Base-by-base conservation (phyloP, 2,329 filamentous ascomycete genomes). In the Plectosphaerella cucumerina region DNA sequence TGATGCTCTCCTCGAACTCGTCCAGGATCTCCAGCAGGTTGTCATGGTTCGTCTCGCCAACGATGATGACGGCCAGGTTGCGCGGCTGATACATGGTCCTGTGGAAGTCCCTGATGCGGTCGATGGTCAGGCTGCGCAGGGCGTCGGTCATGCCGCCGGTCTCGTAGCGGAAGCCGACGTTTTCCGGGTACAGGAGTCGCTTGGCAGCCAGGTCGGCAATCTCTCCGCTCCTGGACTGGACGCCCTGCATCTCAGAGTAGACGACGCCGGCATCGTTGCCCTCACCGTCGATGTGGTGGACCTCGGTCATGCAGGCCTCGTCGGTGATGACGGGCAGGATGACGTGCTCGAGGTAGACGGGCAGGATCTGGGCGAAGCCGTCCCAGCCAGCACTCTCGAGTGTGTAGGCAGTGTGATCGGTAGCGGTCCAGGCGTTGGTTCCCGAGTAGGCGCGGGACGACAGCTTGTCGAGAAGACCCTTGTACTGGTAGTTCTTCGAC, bases 101-200 rank as follows among this genome's bases (percentile, higher is more conserved):
- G 68, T 99, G 94, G 62, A 97, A 99, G 52, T 86, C 84, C n/a
- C 94, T 86, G 58, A 99, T 99, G 37, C 91, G 85, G 48, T 97
- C 88, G 2, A 91, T 85, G 0, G 90, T 94, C 44, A 99, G 74
- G 3, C 91, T 84, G 41, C 94, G 85, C 47, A 99, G 77, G 33
- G 91, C 87, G 60, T 96, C 90, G 74, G 95, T 95, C 86, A 97
- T 90, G 14, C 94, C 94, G 12, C 94, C 94, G n/a, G 94, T 99
- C 70, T 99, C 94, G 60, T 97, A 97, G 52, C 93, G 86, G 65
- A 97, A 99, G 3, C 94, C 94, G 50, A 95, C 84, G 44, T 89
- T 87, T 66, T 94, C 84, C 0, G 92, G 92, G 60, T 97, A 99
- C 34, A 96, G 75, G 43, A 94, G 74, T 3, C 89, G 84, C 39